Evolutionary conservation across 805 yeast genomes (phyloP).

Genomic region (Teunomyces atbi): DNA sequence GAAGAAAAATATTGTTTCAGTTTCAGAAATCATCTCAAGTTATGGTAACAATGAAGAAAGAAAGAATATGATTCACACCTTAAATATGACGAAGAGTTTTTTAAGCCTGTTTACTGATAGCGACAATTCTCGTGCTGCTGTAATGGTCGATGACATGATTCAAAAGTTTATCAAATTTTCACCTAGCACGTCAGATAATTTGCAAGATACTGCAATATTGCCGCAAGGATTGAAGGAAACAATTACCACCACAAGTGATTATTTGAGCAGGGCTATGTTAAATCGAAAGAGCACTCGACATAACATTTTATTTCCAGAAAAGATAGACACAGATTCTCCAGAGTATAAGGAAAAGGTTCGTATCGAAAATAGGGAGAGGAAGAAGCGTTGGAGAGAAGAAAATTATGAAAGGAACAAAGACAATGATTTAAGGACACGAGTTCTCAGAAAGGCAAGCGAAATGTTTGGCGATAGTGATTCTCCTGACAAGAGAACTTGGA

Average conservation of each 20-base stretch:
- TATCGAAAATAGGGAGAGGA: constrained; percentile 70
- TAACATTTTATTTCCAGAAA: constrained; percentile 17
- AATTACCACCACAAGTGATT: constrained; percentile 6
- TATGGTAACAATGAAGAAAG: constrained; percentile 23
- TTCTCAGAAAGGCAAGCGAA: constrained; percentile 65
- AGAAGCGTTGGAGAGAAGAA: constrained; percentile 79
- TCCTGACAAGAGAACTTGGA: constrained; percentile 62
- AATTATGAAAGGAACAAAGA: constrained; percentile 82
- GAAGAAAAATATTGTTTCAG: constrained; percentile 7
- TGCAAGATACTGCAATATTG: constrained; percentile 11
- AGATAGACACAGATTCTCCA: constrained; percentile 26
- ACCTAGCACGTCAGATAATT: neutral
- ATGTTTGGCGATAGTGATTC: constrained; percentile 64
- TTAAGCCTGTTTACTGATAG: constrained; percentile 16
- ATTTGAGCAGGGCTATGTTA: constrained; percentile 10
- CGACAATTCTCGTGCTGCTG: constrained; percentile 18
- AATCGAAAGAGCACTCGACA: constrained; percentile 18
- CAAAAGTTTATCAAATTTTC: constrained; percentile 11
- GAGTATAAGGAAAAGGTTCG: constrained; percentile 58
- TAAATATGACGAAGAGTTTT: constrained; percentile 31
- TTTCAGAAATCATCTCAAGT: constrained; percentile 18
- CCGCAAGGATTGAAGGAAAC: constrained; percentile 7
- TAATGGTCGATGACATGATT: constrained; percentile 24
- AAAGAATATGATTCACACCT: constrained; percentile 25
- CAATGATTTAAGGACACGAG: constrained; percentile 78